phyloP scores from a whole-genome alignment of 2,329 filamentous ascomycete species.

The Paraphoma sp. region DNA sequence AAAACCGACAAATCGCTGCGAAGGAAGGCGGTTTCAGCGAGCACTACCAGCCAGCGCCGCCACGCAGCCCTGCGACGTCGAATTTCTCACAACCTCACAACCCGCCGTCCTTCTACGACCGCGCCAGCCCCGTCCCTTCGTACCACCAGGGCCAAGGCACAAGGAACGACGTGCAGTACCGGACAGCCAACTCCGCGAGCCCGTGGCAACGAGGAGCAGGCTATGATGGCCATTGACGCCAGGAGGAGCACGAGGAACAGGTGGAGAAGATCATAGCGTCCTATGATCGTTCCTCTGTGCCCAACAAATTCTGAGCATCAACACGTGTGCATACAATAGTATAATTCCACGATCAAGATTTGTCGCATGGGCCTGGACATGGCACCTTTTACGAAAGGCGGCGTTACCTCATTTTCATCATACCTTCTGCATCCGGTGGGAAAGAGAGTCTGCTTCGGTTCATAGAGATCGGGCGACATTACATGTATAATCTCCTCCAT shows the following conservation, averaged over 20 bases:
- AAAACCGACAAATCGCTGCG: slow-evolving; percentile 34
- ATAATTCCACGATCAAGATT: slow-evolving; percentile 31
- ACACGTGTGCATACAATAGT: slow-evolving; percentile 39
- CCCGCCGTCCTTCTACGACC: slow-evolving; percentile 41
- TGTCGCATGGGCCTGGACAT: slow-evolving; percentile 25
- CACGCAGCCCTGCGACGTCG: slow-evolving; percentile 52
- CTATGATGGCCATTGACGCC: slow-evolving; percentile 63
- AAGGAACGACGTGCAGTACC: slow-evolving; percentile 42
- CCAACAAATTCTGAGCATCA: slow-evolving; percentile 30
- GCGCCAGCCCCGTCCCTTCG: slow-evolving; percentile 38
- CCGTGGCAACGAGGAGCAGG: slow-evolving; percentile 72
- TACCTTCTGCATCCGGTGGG: slow-evolving; percentile 5
- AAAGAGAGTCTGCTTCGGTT: slow-evolving; percentile 5
- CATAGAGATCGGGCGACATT: slow-evolving; percentile 5
- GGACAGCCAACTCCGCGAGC: slow-evolving; percentile 62
- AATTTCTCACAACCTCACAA: slow-evolving; percentile 38
- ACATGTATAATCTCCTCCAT: slow-evolving; percentile 4
- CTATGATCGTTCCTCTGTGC: slow-evolving; percentile 41
- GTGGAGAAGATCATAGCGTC: slow-evolving; percentile 45
- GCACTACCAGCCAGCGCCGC: slow-evolving; percentile 50
- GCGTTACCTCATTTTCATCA: slow-evolving; percentile 19
- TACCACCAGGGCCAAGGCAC: slow-evolving; percentile 41
- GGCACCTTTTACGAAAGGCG: slow-evolving; percentile 28
- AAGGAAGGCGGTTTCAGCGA: slow-evolving; percentile 50
- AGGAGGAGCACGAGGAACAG: slow-evolving; percentile 46